phyloP scores from a whole-genome alignment of 805 yeast genomes.

The Yamadazyma tumulicola region DNA sequence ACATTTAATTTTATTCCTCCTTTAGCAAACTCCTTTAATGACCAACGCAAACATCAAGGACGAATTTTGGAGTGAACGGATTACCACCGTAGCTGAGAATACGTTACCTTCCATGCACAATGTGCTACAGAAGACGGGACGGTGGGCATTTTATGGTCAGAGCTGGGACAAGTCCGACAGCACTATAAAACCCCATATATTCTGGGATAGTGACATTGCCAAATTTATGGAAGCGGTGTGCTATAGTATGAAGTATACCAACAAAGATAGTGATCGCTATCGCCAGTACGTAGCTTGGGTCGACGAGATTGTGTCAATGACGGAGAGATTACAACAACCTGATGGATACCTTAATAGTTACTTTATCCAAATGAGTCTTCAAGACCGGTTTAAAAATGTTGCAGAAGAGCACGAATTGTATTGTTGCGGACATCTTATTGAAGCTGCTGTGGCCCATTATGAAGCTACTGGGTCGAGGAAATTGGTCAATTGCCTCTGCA shows the following conservation, averaged over 20 bases:
- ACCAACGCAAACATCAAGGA: too few relatives aligned
- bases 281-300: conserved; percentile 13
- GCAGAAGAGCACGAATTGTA: conserved; percentile 13
- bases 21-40: too few relatives aligned
- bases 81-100: conserved; percentile 12
- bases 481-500: conserved; percentile 14
- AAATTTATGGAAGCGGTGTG: conserved; percentile 19
- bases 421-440: conserved; percentile 23
- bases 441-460: conserved; percentile 20
- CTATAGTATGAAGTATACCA: conserved; percentile 16
- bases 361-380: conserved; percentile 20
- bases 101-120: conserved; percentile 18
- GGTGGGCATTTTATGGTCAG: conserved; percentile 16
- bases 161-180: not conserved
- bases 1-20: too few relatives aligned
- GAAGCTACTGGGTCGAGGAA: conserved; percentile 14
- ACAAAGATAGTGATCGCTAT: conserved; percentile 4
- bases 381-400: conserved; percentile 23
- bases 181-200: conserved; percentile 15
- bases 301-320: conserved; percentile 15
- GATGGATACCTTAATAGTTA: conserved; percentile 22
- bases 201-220: conserved; percentile 25
- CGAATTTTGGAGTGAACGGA: conserved; percentile 15
- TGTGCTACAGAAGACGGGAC: conserved; percentile 16
- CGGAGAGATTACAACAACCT: conserved; percentile 16